These are phyloP conservation scores for Tolypocladium sp. DNA, from an alignment of 2,329 filamentous ascomycete genomes.

Conservation along the genomic window DNA sequence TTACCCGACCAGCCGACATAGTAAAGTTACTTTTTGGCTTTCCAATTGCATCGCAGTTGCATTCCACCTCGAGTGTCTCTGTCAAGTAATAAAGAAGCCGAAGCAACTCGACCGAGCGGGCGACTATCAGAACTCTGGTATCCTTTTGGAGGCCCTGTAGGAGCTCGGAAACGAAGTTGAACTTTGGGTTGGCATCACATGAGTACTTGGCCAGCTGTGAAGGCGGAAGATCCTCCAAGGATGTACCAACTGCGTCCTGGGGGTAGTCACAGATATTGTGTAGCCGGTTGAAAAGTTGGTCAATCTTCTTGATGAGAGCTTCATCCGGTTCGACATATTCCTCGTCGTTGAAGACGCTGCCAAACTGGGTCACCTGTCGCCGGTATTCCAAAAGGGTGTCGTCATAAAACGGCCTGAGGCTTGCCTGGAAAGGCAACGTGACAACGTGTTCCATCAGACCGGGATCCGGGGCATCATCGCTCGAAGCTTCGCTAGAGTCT, in stretches of 20 bases:
- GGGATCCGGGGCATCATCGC: constrained; percentile 5
- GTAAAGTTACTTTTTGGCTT: constrained; percentile 14
- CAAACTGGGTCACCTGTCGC: constrained; percentile 35
- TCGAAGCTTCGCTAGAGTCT: constrained; percentile 11
- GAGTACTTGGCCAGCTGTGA: constrained; percentile 41
- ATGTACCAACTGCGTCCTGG: constrained; percentile 37
- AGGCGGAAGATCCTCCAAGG: constrained; percentile 25
- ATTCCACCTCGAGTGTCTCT: constrained; percentile 26
- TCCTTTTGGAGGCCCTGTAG: constrained; percentile 33
- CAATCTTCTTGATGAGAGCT: constrained; percentile 33
- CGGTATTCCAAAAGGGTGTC: constrained; percentile 36
- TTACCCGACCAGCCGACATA: constrained; percentile 27
- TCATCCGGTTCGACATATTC: constrained; percentile 27
- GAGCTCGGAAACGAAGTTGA: constrained; percentile 48
- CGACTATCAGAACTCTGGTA: constrained; percentile 44
- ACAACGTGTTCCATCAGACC: constrained; percentile 33
- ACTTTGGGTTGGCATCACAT: constrained; percentile 49
- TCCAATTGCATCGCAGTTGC: constrained; percentile 21
- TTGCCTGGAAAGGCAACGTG: constrained; percentile 48
- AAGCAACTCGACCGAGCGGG: constrained; percentile 37
- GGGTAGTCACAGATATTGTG: constrained; percentile 49
- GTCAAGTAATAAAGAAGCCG: constrained; percentile 44
- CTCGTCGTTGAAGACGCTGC: constrained; percentile 29
- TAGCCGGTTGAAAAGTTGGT: constrained; percentile 41
- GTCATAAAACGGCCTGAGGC: constrained; percentile 41